Evolutionary conservation across 805 yeast genomes (phyloP).

Genomic region (Kluyveromyces starmeri): DNA sequence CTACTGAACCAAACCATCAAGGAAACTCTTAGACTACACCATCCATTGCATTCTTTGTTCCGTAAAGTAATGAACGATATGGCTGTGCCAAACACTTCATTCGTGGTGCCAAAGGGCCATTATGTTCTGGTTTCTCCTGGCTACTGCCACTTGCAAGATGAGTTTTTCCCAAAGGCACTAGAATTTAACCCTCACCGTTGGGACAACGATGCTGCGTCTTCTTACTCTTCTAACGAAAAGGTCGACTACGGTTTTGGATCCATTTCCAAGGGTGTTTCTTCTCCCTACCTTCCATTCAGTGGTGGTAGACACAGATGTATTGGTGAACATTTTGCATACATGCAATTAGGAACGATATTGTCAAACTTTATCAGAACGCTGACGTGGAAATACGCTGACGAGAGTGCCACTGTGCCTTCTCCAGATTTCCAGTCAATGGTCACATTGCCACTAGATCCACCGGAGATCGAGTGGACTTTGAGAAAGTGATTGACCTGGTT

Average conservation of each 20-base stretch:
- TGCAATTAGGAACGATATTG: slow-evolving; percentile 82
- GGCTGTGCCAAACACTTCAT: slow-evolving; percentile 68
- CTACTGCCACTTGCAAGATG: slow-evolving; percentile 66
- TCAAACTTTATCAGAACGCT: slow-evolving; percentile 64
- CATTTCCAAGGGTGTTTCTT: slow-evolving; percentile 88
- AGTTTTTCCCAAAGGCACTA: slow-evolving; percentile 69
- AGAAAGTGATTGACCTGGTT: too few relatives aligned
- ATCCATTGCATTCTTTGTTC: slow-evolving; percentile 93
- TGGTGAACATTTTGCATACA: slow-evolving; percentile 96
- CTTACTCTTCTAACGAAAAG: slow-evolving; percentile 26
- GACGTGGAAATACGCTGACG: slow-evolving; percentile 62
- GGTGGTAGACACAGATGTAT: slow-evolving; percentile 99
- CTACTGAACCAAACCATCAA: slow-evolving; percentile 74
- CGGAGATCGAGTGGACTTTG: slow-evolving; percentile 61
- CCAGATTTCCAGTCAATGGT: slow-evolving; percentile 89
- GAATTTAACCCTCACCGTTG: slow-evolving; percentile 84
- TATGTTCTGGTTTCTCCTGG: slow-evolving; percentile 93
- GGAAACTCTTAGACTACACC: slow-evolving; percentile 92
- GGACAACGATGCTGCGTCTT: slow-evolving; percentile 39
- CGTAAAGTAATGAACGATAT: slow-evolving; percentile 77
- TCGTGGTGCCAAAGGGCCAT: slow-evolving; percentile 83
- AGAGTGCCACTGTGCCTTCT: slow-evolving; percentile 44
- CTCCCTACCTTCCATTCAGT: slow-evolving; percentile 96
- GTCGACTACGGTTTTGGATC: slow-evolving; percentile 97
- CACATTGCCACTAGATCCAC: slow-evolving; percentile 77